Evolutionary conservation across 306 rosid genomes (phyloP), one percentile per base, ranked within the genome.

Genomic region (Quercus wislizeni): DNA sequence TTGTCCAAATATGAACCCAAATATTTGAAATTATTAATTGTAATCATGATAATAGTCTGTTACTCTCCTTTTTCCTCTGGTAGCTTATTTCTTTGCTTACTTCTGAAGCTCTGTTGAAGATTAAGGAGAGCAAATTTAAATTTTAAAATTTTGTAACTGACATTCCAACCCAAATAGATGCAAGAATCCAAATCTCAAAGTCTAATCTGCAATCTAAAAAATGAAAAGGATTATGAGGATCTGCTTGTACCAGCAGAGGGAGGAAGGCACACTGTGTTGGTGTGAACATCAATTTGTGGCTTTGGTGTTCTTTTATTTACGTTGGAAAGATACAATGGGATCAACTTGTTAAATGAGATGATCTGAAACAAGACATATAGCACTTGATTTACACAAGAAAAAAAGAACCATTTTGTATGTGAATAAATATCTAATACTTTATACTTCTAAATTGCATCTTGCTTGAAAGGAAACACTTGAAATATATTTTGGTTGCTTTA

Each of bases 401-500:
- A 49, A 49, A 49, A 49, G 1, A 49, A 28, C 41, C 35, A 3
- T 28, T 6, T 28, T 63, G 20, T 28, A 63, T 6, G 21, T 14
- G 30, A 63, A 63, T 20, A 64, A 65, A 30, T 31, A n/a, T 17
- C 46, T 68, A 68, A 31, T 68, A 35, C 72, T 38, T n/a, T 12
- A 30, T 56, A 76, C 25, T 58, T 74, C 58, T 55, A 61, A 71
- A 75, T 63, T 78, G 57, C n/a, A 9, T 69, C 57, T 52, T 27
- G 43, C 41, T 64, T 75, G 11, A 59, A n/a, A 77, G 27, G 56
- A 65, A 59, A 58, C 69, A 25, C 28, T 59, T 6, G 64, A 12
- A 54, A 58, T 69, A 64, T 46, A 78, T 67, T 59, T 76, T 69
- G 55, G 49, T 70, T 23, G 65, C 76, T 63, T 59, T 77, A 31